These are phyloP conservation scores for Neonothopanus nambi DNA, from an alignment of 1,284 basidiomycete genomes.

Conservation along the genomic window DNA sequence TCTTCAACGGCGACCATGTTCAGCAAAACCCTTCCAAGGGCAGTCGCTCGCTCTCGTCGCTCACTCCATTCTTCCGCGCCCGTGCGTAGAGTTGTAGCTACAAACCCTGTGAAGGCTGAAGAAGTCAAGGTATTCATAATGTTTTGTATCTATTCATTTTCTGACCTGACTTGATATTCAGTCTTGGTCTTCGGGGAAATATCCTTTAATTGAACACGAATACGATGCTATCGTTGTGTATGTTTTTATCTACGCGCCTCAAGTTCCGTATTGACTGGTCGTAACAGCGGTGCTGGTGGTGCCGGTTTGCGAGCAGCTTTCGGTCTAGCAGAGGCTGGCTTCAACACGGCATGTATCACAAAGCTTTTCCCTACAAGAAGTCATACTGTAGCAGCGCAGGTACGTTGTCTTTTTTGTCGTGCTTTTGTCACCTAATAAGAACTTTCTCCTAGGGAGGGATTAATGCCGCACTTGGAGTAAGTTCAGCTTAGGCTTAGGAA, in stretches of 20 bases:
- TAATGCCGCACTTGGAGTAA: conserved; percentile 94
- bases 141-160: conserved; percentile 12
- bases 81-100: conserved; percentile 65
- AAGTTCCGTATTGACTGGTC: conserved; percentile 12
- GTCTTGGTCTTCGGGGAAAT: conserved; percentile 82
- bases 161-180: conserved; percentile 29
- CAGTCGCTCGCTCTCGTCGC: conserved; percentile 49
- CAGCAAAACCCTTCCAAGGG: conserved; percentile 42
- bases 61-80: conserved; percentile 65
- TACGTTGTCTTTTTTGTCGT: conserved; percentile 33
- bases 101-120: conserved; percentile 80
- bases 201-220: conserved; percentile 97
- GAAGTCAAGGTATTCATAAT: conserved; percentile 66
- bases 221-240: conserved; percentile 97
- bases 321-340: conserved; percentile 96
- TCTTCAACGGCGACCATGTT: conserved; percentile 37
- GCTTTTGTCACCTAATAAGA: conserved; percentile 10
- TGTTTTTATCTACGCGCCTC: conserved; percentile 35
- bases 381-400: conserved; percentile 98
- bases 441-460: conserved; percentile 80
- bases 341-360: conserved; percentile 98
- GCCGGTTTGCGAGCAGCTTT: conserved; percentile 98
- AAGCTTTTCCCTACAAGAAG: conserved; percentile 99
- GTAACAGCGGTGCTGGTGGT: conserved; percentile 89
- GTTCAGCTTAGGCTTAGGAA: conserved; percentile 27